Percentiles rank a stretch among this genome's conserved stretches.
phyloP scores from a whole-genome alignment of 1,284 basidiomycete species.

The Malassezia vespertilionis region DNA sequence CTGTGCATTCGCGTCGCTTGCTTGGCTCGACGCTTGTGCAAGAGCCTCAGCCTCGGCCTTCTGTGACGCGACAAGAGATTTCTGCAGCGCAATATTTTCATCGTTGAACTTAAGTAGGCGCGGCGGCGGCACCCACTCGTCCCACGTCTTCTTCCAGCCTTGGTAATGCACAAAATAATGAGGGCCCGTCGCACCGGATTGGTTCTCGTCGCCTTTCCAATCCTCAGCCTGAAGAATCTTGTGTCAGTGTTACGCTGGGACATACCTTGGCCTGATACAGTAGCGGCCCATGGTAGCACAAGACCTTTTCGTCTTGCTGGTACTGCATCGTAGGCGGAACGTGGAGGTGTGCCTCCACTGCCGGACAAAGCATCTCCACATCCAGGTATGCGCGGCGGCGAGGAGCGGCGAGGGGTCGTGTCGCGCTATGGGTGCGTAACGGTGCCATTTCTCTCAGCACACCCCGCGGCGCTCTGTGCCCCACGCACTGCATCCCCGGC shows the following conservation, averaged over 20 bases:
- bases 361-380: background rate
- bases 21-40: conserved; percentile 16
- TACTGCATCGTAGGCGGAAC: conserved; percentile 44
- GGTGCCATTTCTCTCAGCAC: too few relatives aligned
- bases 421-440: too few relatives aligned
- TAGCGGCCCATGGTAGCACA: conserved; percentile 87
- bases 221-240: conserved; percentile 67
- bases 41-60: conserved; percentile 39
- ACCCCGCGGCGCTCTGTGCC: too few relatives aligned
- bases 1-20: background rate
- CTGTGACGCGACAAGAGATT: conserved; percentile 46
- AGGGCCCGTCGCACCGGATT: conserved; percentile 58
- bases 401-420: too few relatives aligned
- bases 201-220: conserved; percentile 62
- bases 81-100: conserved; percentile 67
- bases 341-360: conserved; percentile 1
- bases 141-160: conserved; percentile 99
- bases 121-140: conserved; percentile 83
- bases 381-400: too few relatives aligned
- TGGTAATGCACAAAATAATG: conserved; percentile 97
- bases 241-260: background rate
- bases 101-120: conserved; percentile 81
- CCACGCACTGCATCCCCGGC: too few relatives aligned
- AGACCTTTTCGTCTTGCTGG: conserved; percentile 62
- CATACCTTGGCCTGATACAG: conserved; percentile 81